Base-by-base conservation (phyloP, 1,284 basidiomycete genomes). In the Marasmius fiardii region DNA sequence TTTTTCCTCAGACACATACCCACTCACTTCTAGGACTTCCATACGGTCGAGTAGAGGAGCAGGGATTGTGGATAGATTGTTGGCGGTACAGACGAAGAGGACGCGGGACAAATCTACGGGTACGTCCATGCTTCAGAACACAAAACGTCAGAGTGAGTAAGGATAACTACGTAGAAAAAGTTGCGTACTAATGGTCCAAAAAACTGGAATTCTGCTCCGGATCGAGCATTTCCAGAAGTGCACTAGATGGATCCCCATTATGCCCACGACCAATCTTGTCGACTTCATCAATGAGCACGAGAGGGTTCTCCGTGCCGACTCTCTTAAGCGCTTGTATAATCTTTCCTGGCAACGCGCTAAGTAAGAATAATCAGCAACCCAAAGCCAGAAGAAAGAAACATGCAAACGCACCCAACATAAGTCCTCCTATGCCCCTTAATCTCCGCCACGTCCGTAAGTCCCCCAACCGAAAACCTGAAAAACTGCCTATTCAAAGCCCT, bases 401-500 rank as follows among this genome's bases (percentile, higher is more conserved):
- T 43, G 37, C 37, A 53, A 3, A 76, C 83, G 50, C 58, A 89
- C 86, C 92, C 95, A 56, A 98, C 95, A 68, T 98, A 99, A 20
- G 96, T 99, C 67, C 97, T 77, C 64, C 97, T 78, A 70, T 99
- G 96, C 2, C 97, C 97, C 75, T 99, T 99, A 71, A 99, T 98
- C 80, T 99, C 97, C 54, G 96, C 97, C 0, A 98, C 95, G 68
- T 99, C 96, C 56, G 93, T 94, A 65, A 99, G 74, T 24, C 97
- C 95, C 63, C 97, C 97, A 4, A 99, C 95, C 12, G 92, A 95
- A 77, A 99, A 98, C 47, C 96, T 83, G 83, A 95, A 96, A 77
- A 97, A 96, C 67, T 93, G 86, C 54, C 93, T 75, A 52, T 90
- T 84, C 43, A 97, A 75, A 6, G 93, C 93, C 8, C 92, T 80